Evolutionary conservation across 805 yeast genomes (phyloP).

Genomic region (Cyberlindnera americana): DNA sequence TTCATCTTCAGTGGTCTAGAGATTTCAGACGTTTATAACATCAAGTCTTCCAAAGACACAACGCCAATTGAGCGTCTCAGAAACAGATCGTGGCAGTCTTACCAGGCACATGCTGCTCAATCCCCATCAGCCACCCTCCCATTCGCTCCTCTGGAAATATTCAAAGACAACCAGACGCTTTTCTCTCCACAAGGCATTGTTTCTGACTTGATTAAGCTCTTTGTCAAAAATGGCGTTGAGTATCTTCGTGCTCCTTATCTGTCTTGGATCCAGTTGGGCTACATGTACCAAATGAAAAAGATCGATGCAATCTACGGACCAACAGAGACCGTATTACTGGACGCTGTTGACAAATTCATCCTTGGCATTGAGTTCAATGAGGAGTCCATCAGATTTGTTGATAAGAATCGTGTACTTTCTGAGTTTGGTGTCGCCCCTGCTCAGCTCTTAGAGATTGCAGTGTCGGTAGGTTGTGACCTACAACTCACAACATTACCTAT

Average conservation of each 20-base stretch:
- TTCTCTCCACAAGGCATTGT: slow-evolving; percentile 44
- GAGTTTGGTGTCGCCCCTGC: slow-evolving; percentile 60
- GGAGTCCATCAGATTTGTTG: slow-evolving; percentile 63
- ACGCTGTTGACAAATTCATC: slow-evolving; percentile 66
- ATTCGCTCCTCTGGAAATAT: slow-evolving; percentile 39
- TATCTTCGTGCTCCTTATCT: slow-evolving; percentile 80
- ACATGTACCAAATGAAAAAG: slow-evolving; percentile 50
- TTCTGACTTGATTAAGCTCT: slow-evolving; percentile 52
- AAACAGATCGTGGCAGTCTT: slow-evolving; percentile 43
- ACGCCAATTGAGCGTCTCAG: slow-evolving; percentile 35
- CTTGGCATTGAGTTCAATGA: slow-evolving; percentile 65
- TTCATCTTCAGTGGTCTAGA: slow-evolving; percentile 74
- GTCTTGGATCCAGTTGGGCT: slow-evolving; percentile 76
- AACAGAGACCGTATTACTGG: slow-evolving; percentile 66
- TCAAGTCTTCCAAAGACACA: slow-evolving; percentile 36
- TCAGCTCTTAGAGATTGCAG: slow-evolving; percentile 70
- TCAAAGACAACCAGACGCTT: slow-evolving; percentile 48
- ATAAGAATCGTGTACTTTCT: slow-evolving; percentile 50
- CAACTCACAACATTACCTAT: slow-evolving; percentile 63
- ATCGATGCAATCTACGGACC: slow-evolving; percentile 84
- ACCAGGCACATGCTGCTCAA: slow-evolving; percentile 22
- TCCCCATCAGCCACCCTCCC: slow-evolving; percentile 20
- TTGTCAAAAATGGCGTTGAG: slow-evolving; percentile 53
- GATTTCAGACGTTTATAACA: slow-evolving; percentile 33
- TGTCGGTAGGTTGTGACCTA: slow-evolving; percentile 74